Conservation (phyloP, 768 basidiomycete species). For the Candolleomyces efflorescens region DNA sequence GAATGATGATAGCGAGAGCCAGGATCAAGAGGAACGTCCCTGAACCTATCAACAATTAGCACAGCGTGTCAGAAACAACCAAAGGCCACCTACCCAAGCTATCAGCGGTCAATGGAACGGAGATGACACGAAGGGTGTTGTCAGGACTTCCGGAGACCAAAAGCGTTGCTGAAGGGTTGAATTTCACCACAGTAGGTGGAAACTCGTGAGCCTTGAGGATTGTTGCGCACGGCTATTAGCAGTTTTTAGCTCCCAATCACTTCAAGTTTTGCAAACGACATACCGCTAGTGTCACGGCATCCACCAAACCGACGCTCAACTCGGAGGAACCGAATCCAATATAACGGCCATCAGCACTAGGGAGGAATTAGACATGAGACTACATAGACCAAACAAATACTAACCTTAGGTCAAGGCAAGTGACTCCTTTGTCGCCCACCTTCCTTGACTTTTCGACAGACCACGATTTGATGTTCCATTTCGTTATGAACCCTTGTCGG, state of each 20-base stretch:
- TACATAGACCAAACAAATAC: constrained; percentile 13
- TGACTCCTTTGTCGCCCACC: constrained; percentile 74
- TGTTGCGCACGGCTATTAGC: constrained; percentile 70
- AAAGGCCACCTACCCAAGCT: constrained; percentile 45
- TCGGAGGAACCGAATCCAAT: constrained; percentile 89
- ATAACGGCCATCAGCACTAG: constrained; percentile 74
- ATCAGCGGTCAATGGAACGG: constrained; percentile 31
- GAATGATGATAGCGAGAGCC: constrained; percentile 36
- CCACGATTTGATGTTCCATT: constrained; percentile 75
- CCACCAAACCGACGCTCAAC: constrained; percentile 77
- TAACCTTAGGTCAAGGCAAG: constrained; percentile 87
- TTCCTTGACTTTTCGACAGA: constrained; percentile 61
- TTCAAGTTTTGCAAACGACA: constrained; percentile 17
- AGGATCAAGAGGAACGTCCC: constrained; percentile 37
- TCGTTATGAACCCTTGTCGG: constrained; percentile 60
- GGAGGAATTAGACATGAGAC: constrained; percentile 6
- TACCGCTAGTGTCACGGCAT: constrained; percentile 74
- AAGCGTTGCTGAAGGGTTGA: constrained; percentile 78
- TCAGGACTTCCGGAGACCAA: constrained; percentile 91
- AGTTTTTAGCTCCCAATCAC: background rate
- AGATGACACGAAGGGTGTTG: constrained; percentile 75
- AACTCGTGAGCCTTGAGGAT: constrained; percentile 96
- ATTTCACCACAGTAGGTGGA: constrained; percentile 83
- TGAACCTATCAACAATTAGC: constrained; percentile 27
- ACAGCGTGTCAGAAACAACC: constrained; percentile 4